Conservation (phyloP, 164 flowering plant species). For the Liriodendron chinense region DNA sequence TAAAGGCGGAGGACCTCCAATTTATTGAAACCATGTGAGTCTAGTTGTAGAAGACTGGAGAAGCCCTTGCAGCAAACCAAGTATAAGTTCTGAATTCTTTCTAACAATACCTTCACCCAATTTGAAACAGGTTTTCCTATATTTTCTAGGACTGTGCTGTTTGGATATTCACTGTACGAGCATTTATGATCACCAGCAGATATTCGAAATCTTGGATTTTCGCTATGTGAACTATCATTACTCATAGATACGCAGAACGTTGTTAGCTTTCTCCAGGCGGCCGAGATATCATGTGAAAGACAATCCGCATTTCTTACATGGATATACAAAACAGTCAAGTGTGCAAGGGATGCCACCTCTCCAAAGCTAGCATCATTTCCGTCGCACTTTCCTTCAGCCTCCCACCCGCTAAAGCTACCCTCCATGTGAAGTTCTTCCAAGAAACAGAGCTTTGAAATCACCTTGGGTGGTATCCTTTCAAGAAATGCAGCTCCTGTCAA, state of each 20-base stretch:
- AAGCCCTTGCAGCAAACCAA: background rate
- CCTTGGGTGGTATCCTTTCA: conserved; percentile 3
- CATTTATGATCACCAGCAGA: background rate
- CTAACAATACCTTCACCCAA: background rate
- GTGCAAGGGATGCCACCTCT: background rate
- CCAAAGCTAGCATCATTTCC: background rate
- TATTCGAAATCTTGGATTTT: background rate
- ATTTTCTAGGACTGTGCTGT: background rate
- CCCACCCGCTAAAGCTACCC: conserved; percentile 7
- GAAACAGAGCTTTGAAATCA: background rate
- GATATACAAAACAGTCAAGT: background rate
- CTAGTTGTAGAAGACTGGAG: background rate
- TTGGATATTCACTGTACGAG: background rate
- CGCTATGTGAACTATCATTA: background rate
- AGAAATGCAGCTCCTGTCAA: background rate
- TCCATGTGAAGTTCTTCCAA: conserved; percentile 9
- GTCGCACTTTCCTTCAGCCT: background rate
- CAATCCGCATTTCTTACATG: background rate
- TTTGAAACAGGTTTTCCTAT: background rate
- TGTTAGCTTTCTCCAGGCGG: conserved; percentile 3
- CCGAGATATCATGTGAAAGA: background rate
- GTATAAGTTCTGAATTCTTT: background rate
- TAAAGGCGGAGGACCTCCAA: background rate
- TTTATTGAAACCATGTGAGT: background rate
- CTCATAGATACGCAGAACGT: background rate